Evolutionary conservation across 2,329 filamentous ascomycete genomes (phyloP).

Genomic region (Myriosclerotinia duriaeana): DNA sequence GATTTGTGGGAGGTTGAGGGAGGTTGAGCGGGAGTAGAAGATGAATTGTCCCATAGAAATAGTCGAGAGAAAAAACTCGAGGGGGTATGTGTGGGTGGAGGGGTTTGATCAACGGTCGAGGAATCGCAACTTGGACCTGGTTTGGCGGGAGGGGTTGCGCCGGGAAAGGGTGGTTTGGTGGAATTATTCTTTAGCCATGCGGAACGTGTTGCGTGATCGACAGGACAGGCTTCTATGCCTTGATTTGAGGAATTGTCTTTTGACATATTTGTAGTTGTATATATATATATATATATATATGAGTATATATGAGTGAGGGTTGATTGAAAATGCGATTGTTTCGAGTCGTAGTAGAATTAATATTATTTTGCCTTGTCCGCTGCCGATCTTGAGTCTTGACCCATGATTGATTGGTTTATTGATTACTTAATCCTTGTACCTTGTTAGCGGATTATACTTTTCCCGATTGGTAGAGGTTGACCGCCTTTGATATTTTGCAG

Average conservation of each 20-base stretch:
- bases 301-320: not conserved
- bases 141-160: conserved; percentile 34
- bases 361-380: conserved; percentile 17
- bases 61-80: conserved; percentile 31
- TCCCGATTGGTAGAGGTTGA: conserved; percentile 3
- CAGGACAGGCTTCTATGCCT: conserved; percentile 64
- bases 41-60: conserved; percentile 19
- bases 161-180: conserved; percentile 34
- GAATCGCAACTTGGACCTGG: conserved; percentile 43
- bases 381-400: not conserved
- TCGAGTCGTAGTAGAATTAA: conserved; percentile 4
- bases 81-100: conserved; percentile 39
- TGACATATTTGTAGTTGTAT: conserved; percentile 31
- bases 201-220: conserved; percentile 85
- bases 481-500: conserved; percentile 5
- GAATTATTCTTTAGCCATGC: conserved; percentile 66
- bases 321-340: not conserved
- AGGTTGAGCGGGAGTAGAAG: conserved; percentile 35
- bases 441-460: not conserved
- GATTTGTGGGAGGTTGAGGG: conserved; percentile 63
- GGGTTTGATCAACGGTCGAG: conserved; percentile 42
- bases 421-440: conserved; percentile 5
- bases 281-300: no score
- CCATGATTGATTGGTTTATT: not conserved
- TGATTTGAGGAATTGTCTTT: conserved; percentile 36